phyloP scores from a whole-genome alignment of 306 rosid genomes.

The Vachellia collinsii region DNA sequence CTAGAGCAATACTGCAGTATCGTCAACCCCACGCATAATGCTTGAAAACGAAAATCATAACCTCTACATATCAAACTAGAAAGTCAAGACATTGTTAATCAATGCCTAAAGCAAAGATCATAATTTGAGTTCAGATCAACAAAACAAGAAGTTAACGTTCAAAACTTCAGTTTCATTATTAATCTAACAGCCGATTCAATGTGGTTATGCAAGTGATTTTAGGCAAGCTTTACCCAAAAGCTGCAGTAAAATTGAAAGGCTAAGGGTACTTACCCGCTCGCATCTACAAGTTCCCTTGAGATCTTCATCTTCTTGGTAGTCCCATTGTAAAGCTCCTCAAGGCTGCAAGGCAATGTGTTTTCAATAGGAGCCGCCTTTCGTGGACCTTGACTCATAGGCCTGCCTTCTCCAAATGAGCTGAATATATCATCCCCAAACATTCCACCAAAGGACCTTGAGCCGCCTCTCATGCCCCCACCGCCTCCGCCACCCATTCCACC shows the following conservation, averaged over 20 bases:
- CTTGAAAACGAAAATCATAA: too few species aligned
- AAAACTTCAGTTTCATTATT: too few species aligned
- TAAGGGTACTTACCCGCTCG: slow-evolving; percentile 70
- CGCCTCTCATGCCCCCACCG: slow-evolving; percentile 61
- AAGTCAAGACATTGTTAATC: too few species aligned
- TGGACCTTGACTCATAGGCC: slow-evolving; percentile 68
- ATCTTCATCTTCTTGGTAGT: slow-evolving; percentile 86
- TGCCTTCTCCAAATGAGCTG: slow-evolving; percentile 62
- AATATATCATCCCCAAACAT: slow-evolving; percentile 73
- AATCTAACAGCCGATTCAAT: too few species aligned
- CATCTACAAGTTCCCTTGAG: slow-evolving; percentile 75
- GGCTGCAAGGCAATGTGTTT: slow-evolving; percentile 65
- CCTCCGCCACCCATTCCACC: slow-evolving; percentile 64
- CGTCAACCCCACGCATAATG: too few species aligned
- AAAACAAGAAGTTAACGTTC: too few species aligned
- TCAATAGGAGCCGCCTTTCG: slow-evolving; percentile 73
- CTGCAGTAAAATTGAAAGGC: slow-evolving; percentile 16
- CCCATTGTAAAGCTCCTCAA: slow-evolving; percentile 84
- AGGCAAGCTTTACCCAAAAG: too few species aligned
- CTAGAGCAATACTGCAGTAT: too few species aligned
- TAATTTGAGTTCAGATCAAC: too few species aligned
- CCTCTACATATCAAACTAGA: too few species aligned
- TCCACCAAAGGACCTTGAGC: slow-evolving; percentile 71
- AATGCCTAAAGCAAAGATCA: too few species aligned
- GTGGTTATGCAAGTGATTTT: too few species aligned